phyloP scores from a whole-genome alignment of 2,329 filamentous ascomycete species.

The Diaporthe citriasiana region DNA sequence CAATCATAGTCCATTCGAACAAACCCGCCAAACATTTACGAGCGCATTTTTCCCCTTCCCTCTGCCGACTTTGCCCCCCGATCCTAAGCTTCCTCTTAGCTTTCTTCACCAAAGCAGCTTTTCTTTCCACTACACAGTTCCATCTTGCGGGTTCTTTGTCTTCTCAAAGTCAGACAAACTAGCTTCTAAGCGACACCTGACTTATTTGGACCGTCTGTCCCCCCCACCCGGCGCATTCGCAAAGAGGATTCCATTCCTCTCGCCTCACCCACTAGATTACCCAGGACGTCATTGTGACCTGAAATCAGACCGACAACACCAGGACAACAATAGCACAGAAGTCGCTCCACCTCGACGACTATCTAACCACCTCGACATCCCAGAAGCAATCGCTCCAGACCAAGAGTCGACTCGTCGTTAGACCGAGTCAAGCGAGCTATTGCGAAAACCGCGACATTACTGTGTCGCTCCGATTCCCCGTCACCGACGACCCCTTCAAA shows the following conservation, averaged over 20 bases:
- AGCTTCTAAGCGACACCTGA: neutral
- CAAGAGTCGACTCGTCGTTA: slow-evolving; percentile 3
- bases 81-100: slow-evolving; percentile 26
- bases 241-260: neutral
- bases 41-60: slow-evolving; percentile 33
- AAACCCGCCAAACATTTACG: slow-evolving; percentile 26
- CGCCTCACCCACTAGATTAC: neutral
- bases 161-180: neutral
- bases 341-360: neutral
- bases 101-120: slow-evolving; percentile 9
- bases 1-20: slow-evolving; percentile 6
- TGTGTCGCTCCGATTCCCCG: neutral
- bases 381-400: neutral
- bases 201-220: neutral
- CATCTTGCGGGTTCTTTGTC: slow-evolving; percentile 9
- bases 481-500: slow-evolving; percentile 41
- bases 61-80: neutral
- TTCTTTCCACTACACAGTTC: slow-evolving; percentile 1
- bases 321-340: slow-evolving; percentile 30
- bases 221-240: neutral
- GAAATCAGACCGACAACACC: slow-evolving; percentile 16
- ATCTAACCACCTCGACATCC: neutral
- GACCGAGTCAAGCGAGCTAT: neutral
- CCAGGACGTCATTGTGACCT: slow-evolving; percentile 40
- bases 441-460: neutral